phyloP scores from a whole-genome alignment of 1,139 yeast genomes.

The Candida buenavistaensis region DNA sequence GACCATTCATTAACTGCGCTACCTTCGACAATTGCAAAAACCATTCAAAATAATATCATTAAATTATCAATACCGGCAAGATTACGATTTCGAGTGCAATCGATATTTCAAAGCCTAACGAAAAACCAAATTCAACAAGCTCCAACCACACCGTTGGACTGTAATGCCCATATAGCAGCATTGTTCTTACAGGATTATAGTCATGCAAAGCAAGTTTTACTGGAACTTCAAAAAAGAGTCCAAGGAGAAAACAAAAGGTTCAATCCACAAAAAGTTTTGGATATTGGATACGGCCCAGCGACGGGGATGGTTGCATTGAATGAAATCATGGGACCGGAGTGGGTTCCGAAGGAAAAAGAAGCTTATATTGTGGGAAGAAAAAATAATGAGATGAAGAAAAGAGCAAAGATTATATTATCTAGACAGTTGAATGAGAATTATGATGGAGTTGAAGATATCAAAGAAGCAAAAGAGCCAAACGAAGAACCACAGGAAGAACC shows the following conservation, averaged over 20 bases:
- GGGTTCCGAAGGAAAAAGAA: constrained; percentile 64
- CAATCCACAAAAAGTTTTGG: constrained; percentile 66
- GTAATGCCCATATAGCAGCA: constrained; percentile 81
- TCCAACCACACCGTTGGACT: constrained; percentile 56
- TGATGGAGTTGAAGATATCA: constrained; percentile 16
- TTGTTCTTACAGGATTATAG: constrained; percentile 86
- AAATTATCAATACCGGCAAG: constrained; percentile 54
- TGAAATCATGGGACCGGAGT: constrained; percentile 69
- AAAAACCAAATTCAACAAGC: constrained; percentile 55
- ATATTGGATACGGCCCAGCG: constrained; percentile 90
- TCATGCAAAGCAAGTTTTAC: constrained; percentile 62
- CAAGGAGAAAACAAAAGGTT: constrained; percentile 47
- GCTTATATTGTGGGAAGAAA: constrained; percentile 71
- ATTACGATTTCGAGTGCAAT: constrained; percentile 56
- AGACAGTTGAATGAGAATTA: constrained; percentile 61
- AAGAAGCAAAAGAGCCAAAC: constrained; percentile 10
- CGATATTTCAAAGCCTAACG: constrained; percentile 48
- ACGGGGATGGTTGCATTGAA: constrained; percentile 88
- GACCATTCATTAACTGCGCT: constrained; percentile 46
- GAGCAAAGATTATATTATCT: constrained; percentile 75
- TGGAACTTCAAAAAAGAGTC: constrained; percentile 64
- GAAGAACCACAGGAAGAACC: constrained; percentile 17
- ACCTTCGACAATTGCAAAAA: constrained; percentile 53
- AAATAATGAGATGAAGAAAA: constrained; percentile 64
- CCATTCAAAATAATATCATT: constrained; percentile 61